Percentiles rank a stretch among this genome's conserved stretches.
Evolutionary conservation across 352 stramenopile genomes (phyloP).

Genomic region (Phytophthora podocarpi): DNA sequence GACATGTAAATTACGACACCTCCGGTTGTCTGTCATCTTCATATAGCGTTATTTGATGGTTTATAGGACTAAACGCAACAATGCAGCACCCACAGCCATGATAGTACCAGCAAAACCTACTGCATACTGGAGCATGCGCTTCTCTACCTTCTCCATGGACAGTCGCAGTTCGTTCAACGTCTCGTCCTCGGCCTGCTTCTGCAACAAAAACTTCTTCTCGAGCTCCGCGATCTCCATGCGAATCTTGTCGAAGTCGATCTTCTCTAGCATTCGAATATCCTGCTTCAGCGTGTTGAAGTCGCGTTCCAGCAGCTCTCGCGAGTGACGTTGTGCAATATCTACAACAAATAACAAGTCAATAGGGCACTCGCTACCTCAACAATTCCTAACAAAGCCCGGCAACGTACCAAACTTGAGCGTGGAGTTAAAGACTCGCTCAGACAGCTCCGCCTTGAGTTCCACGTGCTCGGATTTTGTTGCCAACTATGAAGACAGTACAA

Average conservation of each 20-base stretch:
- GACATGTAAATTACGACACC: background rate
- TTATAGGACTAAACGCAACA: slow-evolving; percentile 80
- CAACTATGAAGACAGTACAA: slow-evolving; percentile 43
- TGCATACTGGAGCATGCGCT: slow-evolving; percentile 88
- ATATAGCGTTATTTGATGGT: background rate
- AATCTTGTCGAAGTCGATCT: slow-evolving; percentile 91
- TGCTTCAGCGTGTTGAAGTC: slow-evolving; percentile 92
- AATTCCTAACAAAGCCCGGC: no score
- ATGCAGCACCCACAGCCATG: slow-evolving; percentile 80
- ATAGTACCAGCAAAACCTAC: slow-evolving; percentile 89
- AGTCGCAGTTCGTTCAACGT: slow-evolving; percentile 86
- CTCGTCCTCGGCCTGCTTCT: slow-evolving; percentile 89
- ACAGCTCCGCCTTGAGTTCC: slow-evolving; percentile 85
- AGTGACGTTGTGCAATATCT: slow-evolving; percentile 91
- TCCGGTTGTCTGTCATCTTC: no score
- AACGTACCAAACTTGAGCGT: slow-evolving; percentile 87
- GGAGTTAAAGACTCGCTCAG: slow-evolving; percentile 89
- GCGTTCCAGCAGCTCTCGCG: slow-evolving; percentile 84
- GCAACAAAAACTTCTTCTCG: slow-evolving; percentile 89
- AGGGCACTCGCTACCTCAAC: background rate
- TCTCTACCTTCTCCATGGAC: slow-evolving; percentile 91
- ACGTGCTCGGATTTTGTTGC: slow-evolving; percentile 89
- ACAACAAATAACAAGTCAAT: slow-evolving; percentile 1
- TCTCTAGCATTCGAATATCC: slow-evolving; percentile 91
- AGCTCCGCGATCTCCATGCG: slow-evolving; percentile 87